Base-by-base conservation (phyloP, 2,329 filamentous ascomycete species). In the Harringtonia aguacate region DNA sequence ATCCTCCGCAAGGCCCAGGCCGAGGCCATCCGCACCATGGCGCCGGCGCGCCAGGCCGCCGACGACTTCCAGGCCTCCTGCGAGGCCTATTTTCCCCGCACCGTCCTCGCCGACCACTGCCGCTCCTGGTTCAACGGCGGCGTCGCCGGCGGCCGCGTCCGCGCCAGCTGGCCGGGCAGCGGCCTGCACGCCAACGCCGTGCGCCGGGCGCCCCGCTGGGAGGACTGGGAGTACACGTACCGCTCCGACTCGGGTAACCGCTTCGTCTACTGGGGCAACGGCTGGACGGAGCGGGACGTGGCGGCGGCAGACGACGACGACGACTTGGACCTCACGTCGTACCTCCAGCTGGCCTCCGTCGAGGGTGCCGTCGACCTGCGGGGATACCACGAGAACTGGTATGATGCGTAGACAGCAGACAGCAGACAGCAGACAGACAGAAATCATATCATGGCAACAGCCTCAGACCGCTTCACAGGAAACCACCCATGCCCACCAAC, bases 101-200 rank as follows among this genome's bases (percentile, higher is more conserved):
- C 46, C 20, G 44, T 46, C 20, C 21, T 39, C 20, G 35, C 18
- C n/a, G 48, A 53, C 20, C 7, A 10, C 3, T 54, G 51, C 40
- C 49, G 48, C 15, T 47, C 39, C 15, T 52, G 51, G 51, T 52
- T 46, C 45, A 53, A 52, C 36, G 41, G 36, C n/a, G 44, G 47
- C 2, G n/a, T 20, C 2, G 39, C 21, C 7, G 31, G 30, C 17
- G 39, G 44, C n/a, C 44, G 46, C 6, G 40, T 46, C 27, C 27
- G 42, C 5, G 45, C 46, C 8, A 30, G 36, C 20, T 54, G 52
- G 52, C 50, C 52, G 2, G 52, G 50, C 9, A 46, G 44, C 13
- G 46, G 39, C 8, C 39, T 40, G 15, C 52, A 53, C 43, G 38
- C 37, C 8, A 34, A 28, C 8, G 10, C 35, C 4, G 34, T 22